These are phyloP conservation scores for Sugiyamaella novakii DNA, from an alignment of 1,139 yeast genomes.

Conservation along the genomic window DNA sequence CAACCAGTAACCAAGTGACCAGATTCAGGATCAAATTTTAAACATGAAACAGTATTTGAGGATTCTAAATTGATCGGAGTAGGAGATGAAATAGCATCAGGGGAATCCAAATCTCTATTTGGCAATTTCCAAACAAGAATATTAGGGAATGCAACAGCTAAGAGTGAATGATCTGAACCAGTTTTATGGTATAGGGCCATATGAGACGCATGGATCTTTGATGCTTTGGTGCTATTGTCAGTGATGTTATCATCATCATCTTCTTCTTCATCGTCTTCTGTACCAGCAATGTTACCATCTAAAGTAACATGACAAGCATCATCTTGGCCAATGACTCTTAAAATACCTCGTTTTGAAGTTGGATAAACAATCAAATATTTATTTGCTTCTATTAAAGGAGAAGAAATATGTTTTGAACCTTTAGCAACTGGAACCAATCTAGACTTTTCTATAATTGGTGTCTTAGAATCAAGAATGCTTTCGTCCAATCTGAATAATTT, in stretches of 20 bases:
- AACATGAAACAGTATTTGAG: constrained; percentile 18
- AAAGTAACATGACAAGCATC: constrained; percentile 33
- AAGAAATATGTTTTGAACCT: constrained; percentile 22
- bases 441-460: constrained; percentile 11
- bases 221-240: constrained; percentile 7
- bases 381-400: constrained; percentile 37
- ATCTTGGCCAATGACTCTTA: constrained; percentile 36
- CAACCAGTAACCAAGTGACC: constrained; percentile 17
- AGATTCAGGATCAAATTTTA: constrained; percentile 18
- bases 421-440: constrained; percentile 33
- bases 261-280: constrained; percentile 18
- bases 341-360: constrained; percentile 33
- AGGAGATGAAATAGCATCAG: constrained; percentile 18
- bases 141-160: constrained; percentile 21
- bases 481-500: constrained; percentile 13
- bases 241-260: constrained; percentile 2
- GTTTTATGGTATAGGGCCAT: constrained; percentile 15
- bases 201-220: constrained; percentile 5
- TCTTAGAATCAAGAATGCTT: constrained; percentile 6
- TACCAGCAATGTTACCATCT: constrained; percentile 16
- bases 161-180: constrained; percentile 14
- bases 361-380: constrained; percentile 39
- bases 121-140: constrained; percentile 20
- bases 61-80: constrained; percentile 17
- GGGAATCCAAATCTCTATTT: constrained; percentile 10